Conservation (phyloP, 176 grass and related monocot species). For the Panicum miliaceum region DNA sequence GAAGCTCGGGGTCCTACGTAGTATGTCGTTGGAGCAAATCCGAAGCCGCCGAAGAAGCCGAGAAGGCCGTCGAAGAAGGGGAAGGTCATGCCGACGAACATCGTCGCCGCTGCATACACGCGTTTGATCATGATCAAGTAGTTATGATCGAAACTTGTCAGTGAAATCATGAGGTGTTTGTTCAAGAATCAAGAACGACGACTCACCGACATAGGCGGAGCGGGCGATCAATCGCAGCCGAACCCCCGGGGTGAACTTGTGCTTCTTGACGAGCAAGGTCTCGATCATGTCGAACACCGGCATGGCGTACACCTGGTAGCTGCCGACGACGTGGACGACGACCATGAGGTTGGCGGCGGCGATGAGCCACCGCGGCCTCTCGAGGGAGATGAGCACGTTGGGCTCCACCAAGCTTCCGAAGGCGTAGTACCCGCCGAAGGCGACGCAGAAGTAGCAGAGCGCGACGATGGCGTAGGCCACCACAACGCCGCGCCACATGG, state of each 20-base stretch:
- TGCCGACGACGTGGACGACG: constrained; percentile 60
- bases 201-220: constrained; percentile 45
- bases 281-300: constrained; percentile 72
- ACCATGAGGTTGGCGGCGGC: constrained; percentile 66
- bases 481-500: constrained; percentile 69
- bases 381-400: constrained; percentile 41
- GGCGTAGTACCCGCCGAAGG: constrained; percentile 48
- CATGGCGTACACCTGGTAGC: constrained; percentile 75
- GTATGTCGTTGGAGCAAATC: constrained; percentile 69
- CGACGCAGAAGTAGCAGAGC: constrained; percentile 71
- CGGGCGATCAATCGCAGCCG: constrained; percentile 48
- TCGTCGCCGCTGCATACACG: constrained; percentile 38
- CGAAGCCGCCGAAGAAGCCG: constrained; percentile 74
- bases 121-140: neutral
- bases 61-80: constrained; percentile 65
- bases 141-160: too few relatives aligned
- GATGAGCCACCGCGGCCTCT: constrained; percentile 59
- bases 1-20: constrained; percentile 14
- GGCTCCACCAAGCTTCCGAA: constrained; percentile 48
- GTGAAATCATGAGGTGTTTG: too few relatives aligned
- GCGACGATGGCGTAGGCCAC: constrained; percentile 59
- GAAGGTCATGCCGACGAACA: constrained; percentile 62
- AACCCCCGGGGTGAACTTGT: constrained; percentile 42
- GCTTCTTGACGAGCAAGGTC: constrained; percentile 68
- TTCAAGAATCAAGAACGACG: too few relatives aligned